Conservation (phyloP, 2,329 filamentous ascomycete species). For the Thyridium curvatum region DNA sequence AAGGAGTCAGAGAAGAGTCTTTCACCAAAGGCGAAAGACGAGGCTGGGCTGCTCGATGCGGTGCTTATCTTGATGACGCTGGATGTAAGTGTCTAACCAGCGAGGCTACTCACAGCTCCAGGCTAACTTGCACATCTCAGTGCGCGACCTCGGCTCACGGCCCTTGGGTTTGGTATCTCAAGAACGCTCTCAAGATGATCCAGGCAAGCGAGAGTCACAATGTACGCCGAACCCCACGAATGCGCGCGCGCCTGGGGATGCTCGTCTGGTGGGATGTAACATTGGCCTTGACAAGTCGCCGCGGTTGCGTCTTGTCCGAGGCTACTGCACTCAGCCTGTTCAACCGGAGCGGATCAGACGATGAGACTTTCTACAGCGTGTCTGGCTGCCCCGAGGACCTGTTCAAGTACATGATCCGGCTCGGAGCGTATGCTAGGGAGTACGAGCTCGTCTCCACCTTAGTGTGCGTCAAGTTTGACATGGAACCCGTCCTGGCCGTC, state of each 20-base stretch:
- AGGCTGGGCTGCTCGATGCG: constrained; percentile 17
- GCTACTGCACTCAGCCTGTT: constrained; percentile 1
- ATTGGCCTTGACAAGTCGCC: constrained; percentile 21
- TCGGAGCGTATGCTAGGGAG: constrained; percentile 20
- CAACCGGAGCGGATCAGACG: constrained; percentile 11
- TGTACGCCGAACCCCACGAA: constrained; percentile 10
- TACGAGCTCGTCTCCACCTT: constrained; percentile 18
- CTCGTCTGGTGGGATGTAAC: constrained; percentile 26
- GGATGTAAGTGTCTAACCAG: constrained; percentile 14
- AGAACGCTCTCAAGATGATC: constrained; percentile 14
- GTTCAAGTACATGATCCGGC: constrained; percentile 16
- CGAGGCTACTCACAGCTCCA: too few relatives aligned
- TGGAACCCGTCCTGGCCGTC: constrained; percentile 12
- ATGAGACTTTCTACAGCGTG: constrained; percentile 22
- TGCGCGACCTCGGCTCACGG: constrained; percentile 25
- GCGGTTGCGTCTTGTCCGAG: constrained; percentile 16
- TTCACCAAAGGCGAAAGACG: not conserved
- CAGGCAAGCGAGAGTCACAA: constrained; percentile 12
- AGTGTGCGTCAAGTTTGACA: constrained; percentile 21
- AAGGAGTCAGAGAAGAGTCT: constrained; percentile 5
- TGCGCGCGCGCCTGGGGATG: constrained; percentile 20
- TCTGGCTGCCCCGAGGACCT: constrained; percentile 23
- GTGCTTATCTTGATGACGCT: constrained; percentile 23
- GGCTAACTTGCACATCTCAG: constrained; percentile 8
- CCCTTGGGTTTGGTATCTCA: constrained; percentile 19